Evolutionary conservation across 2,329 filamentous ascomycete species (phyloP), one percentile per base, ranked within the genome.

Genomic region (Fusarium sp.): DNA sequence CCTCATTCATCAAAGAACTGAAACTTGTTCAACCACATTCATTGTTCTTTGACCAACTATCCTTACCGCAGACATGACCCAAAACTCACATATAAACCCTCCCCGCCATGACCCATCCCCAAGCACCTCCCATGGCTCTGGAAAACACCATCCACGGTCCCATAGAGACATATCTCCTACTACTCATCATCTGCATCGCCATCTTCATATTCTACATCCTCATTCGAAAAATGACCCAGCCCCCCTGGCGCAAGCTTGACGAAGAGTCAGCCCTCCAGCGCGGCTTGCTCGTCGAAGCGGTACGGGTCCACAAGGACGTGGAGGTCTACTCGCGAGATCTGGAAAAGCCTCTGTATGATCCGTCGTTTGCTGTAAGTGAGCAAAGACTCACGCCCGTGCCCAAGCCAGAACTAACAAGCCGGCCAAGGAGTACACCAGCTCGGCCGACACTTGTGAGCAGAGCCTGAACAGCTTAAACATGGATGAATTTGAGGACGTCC

Each of bases 221-320:
- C 13, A 25, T 41, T 15, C 36, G 39, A 28, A 45, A n/a, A 28
- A 64, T 64, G 48, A 19, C 26, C 10, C n/a, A 28, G 2, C 35
- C 40, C 7, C 38, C 35, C 10, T 53, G 29, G 34, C 40, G 48
- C 10, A 55, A 46, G 13, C 26, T 32, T 2, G 36, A 32, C 5
- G 15, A 46, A 4, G 43, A 36, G 6, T n/a, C 35, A 22, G 9
- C 12, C 10, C 19, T 50, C 2, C 22, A 61, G 7, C 26, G 49
- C 5, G 56, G 56, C 7, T 61, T 61, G 44, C 57, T 61, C 2
- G 58, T 57, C 24, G 43, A 61, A 24, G 42, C 61, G 8, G 36
- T 39, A 4, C 32, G 50, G 9, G 34, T 61, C 15, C 29, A 56
- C 15, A 35, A 53, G 10, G 51, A 61, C 7, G 58, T 50, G 11